Percentiles rank a stretch among this genome's conserved stretches.
These are phyloP conservation scores for Trypanosoma platydactyli DNA, from an alignment of 208 protist genomes.

Conservation along the genomic window DNA sequence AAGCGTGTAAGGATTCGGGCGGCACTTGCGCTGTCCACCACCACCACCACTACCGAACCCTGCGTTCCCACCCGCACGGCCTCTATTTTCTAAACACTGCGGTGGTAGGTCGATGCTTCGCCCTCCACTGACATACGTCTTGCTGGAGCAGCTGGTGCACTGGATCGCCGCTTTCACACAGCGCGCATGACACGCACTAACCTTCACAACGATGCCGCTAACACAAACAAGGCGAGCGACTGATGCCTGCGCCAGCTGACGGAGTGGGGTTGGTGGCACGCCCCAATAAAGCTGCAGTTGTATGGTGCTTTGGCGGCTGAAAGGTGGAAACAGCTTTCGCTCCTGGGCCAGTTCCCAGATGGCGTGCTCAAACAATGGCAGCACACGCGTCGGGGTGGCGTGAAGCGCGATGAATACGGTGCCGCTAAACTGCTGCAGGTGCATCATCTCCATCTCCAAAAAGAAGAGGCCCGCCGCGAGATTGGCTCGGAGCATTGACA, in stretches of 20 bases:
- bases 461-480: slow-evolving; percentile 81
- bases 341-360: slow-evolving; percentile 77
- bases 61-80: slow-evolving; percentile 29
- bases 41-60: slow-evolving; percentile 6
- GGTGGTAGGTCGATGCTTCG: slow-evolving; percentile 76
- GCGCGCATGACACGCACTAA: slow-evolving; percentile 72
- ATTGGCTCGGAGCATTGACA: slow-evolving; percentile 82
- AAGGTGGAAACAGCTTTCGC: slow-evolving; percentile 62
- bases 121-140: slow-evolving; percentile 80
- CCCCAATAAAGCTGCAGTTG: slow-evolving; percentile 91
- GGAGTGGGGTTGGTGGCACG: slow-evolving; percentile 74
- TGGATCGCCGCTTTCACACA: slow-evolving; percentile 88
- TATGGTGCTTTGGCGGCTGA: slow-evolving; percentile 65
- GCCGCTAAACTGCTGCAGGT: slow-evolving; percentile 85
- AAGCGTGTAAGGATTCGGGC: slow-evolving; percentile 92
- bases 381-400: slow-evolving; percentile 57
- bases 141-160: slow-evolving; percentile 89
- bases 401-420: slow-evolving; percentile 72
- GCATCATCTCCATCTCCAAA: slow-evolving; percentile 84
- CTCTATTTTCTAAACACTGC: slow-evolving; percentile 86
- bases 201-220: slow-evolving; percentile 90
- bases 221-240: slow-evolving; percentile 85
- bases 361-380: slow-evolving; percentile 87
- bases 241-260: slow-evolving; percentile 72
- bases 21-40: slow-evolving; percentile 61